Evolutionary conservation across 768 basidiomycete species (phyloP).

Genomic region (Lentinula aciculospora): DNA sequence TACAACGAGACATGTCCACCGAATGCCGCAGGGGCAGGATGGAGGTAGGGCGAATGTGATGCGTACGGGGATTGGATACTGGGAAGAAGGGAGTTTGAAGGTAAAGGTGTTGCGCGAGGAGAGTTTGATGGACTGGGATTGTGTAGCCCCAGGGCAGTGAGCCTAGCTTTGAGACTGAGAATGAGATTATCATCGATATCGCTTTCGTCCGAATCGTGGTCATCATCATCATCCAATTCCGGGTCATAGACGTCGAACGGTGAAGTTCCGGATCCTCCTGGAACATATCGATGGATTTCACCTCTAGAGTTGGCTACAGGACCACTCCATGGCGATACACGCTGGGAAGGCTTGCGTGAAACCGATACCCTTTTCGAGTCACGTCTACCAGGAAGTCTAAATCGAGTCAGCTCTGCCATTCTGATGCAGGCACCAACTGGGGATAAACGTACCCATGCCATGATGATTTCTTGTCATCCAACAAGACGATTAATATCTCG

Average conservation of each 20-base stretch:
- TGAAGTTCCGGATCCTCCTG: not conserved
- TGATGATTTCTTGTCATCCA: conserved; percentile 4
- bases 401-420: not conserved
- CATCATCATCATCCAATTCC: not conserved
- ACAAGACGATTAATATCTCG: conserved; percentile 5
- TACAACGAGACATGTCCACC: not conserved
- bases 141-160: conserved; percentile 1
- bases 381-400: not conserved
- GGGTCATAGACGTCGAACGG: not conserved
- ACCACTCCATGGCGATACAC: conserved; percentile 5
- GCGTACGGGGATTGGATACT: not conserved
- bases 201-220: not conserved
- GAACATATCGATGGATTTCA: conserved; percentile 6
- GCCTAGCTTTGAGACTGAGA: not conserved
- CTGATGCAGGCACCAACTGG: not conserved
- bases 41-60: not conserved
- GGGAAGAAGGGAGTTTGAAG: not conserved
- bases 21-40: not conserved
- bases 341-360: conserved; percentile 1
- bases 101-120: not conserved
- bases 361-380: conserved; percentile 1
- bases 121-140: not conserved
- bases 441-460: conserved; percentile 3
- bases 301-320: conserved; percentile 4
- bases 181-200: not conserved